Percentiles rank a stretch among this genome's conserved stretches.
Evolutionary conservation across 2,329 filamentous ascomycete species (phyloP).

Genomic region (Amauroascus niger): DNA sequence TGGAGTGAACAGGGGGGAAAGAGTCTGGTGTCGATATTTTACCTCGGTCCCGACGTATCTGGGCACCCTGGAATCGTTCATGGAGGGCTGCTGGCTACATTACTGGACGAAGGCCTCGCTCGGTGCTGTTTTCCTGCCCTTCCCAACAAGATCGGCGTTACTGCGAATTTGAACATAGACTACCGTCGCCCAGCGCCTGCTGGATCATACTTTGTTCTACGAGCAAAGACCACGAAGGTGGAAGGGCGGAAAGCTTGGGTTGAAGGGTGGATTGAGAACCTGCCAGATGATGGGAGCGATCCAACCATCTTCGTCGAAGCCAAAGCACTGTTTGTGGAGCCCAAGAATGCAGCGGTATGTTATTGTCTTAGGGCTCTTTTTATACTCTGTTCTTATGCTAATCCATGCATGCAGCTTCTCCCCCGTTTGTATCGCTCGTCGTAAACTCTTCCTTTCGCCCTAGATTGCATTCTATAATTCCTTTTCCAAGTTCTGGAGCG

Average conservation of each 20-base stretch:
- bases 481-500: background rate
- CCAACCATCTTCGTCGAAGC: constrained; percentile 56
- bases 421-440: constrained; percentile 17
- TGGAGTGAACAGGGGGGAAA: constrained; percentile 67
- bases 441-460: background rate
- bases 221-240: constrained; percentile 35
- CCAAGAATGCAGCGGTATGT: constrained; percentile 60
- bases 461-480: background rate
- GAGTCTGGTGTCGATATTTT: constrained; percentile 54
- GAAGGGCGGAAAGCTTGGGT: constrained; percentile 35
- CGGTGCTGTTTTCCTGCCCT: constrained; percentile 48
- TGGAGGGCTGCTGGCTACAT: constrained; percentile 59
- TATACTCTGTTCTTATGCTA: background rate
- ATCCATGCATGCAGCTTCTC: constrained; percentile 3
- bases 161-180: constrained; percentile 49
- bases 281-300: constrained; percentile 60
- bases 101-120: constrained; percentile 60
- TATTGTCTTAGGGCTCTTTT: background rate
- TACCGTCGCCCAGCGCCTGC: constrained; percentile 55
- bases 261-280: constrained; percentile 29
- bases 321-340: constrained; percentile 50
- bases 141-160: constrained; percentile 44
- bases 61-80: constrained; percentile 66
- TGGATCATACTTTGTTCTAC: constrained; percentile 51
- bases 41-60: constrained; percentile 52